Evolutionary conservation across 2,329 filamentous ascomycete species (phyloP), one percentile per base, ranked within the genome.

Genomic region (Neonectria punicea): DNA sequence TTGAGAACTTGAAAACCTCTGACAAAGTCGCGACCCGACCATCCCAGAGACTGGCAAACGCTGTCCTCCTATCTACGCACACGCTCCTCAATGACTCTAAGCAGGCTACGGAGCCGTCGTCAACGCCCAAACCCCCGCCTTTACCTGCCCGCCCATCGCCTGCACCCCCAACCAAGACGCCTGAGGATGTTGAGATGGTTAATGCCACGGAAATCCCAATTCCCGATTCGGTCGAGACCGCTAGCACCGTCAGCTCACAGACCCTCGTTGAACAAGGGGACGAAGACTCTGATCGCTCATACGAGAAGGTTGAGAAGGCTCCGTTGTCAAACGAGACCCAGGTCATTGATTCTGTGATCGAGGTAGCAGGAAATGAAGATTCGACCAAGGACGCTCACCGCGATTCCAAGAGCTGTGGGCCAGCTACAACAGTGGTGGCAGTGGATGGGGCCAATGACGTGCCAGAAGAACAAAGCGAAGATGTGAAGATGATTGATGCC

Each of bases 41-140:
- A 2, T 89, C 90, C 4, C 90, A 92, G 71, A 89, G 93, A 69
- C 85, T 98, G 36, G 94, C 94, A 28, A 90, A 93, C 54, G 87
- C 94, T 43, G 94, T 94, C 1, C 83, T 97, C 22, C 87, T 93
- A 2, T 83, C 83, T 3, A 84, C 82, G 0, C 78, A 79, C 46
- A 79, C 78, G 2, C 72, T 81, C 5, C 73, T 81, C 5, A 76
- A 76, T 25, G 74, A 76, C 28, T 60, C 74, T 1, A 79, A 78
- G 58, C 70, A 73, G 57, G 50, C 72, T 11, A 53, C 68, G 4
- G 76, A 78, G 53, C 39, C 70, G 7, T 58, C 71, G 13, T 50
- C 63, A 6, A 67, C 69, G 5, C 36, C 72, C 4, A 70, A 75
- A 14, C 82, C 84, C 2, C 86, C 86, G 0, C 85, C 86, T 3